Evolutionary conservation across 1,284 basidiomycete species (phyloP).

Genomic region (Trametes versicolor): DNA sequence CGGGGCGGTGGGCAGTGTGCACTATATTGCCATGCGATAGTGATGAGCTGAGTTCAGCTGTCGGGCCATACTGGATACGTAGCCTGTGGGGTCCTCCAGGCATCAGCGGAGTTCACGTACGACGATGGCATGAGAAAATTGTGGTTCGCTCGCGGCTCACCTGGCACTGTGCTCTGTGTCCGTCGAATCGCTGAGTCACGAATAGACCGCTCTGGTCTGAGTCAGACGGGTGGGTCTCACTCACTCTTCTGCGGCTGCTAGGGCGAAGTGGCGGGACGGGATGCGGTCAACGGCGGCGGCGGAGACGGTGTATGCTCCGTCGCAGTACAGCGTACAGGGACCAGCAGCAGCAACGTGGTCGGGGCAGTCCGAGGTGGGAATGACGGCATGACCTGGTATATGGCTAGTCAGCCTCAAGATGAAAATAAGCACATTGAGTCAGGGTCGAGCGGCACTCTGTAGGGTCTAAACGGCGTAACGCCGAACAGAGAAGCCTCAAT

Average conservation of each 20-base stretch:
- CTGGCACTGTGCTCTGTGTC: neutral
- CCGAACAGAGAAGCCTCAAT: neutral
- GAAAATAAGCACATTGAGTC: neutral
- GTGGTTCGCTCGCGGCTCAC: neutral
- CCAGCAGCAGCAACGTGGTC: too few relatives aligned
- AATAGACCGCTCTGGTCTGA: neutral
- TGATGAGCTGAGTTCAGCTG: slow-evolving; percentile 1
- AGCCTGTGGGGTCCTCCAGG: neutral
- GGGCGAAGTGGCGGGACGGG: neutral
- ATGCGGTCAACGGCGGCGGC: neutral
- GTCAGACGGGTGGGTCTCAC: too few relatives aligned
- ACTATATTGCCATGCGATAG: neutral
- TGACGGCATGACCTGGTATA: neutral
- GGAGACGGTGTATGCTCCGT: too few relatives aligned
- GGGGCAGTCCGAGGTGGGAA: neutral
- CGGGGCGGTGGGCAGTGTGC: neutral
- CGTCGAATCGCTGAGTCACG: neutral
- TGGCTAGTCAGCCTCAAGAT: neutral
- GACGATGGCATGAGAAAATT: neutral
- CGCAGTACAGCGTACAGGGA: too few relatives aligned
- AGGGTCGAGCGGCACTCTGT: neutral
- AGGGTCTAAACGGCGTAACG: neutral
- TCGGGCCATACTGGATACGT: neutral
- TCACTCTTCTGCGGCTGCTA: neutral
- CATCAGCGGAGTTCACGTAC: neutral